Evolutionary conservation across 768 basidiomycete genomes (phyloP).

Genomic region (Rhizopogon roseolus): DNA sequence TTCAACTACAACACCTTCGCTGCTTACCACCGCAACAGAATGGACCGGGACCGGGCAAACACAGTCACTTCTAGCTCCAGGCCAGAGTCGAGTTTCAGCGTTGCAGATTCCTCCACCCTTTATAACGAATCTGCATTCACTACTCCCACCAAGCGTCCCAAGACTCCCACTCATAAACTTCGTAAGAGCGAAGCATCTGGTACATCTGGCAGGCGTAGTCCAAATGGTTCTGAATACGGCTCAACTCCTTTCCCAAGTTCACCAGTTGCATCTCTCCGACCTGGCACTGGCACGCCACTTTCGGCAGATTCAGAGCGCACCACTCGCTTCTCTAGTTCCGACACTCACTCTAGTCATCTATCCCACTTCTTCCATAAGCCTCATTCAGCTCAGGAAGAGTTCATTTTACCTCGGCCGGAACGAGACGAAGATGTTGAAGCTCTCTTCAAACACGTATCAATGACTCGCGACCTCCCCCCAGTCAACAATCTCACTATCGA

Average conservation of each 20-base stretch:
- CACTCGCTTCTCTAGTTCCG: conserved; percentile 59
- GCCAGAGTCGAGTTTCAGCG: conserved; percentile 50
- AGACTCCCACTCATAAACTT: conserved; percentile 30
- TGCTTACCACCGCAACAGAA: conserved; percentile 42
- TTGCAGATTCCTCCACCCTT: conserved; percentile 55
- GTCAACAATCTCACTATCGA: conserved; percentile 61
- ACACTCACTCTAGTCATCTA: conserved; percentile 38
- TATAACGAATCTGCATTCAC: conserved; percentile 47
- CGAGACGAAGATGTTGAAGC: conserved; percentile 73
- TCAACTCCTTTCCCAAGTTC: conserved; percentile 32
- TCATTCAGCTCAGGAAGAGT: conserved; percentile 46
- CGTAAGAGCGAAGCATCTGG: conserved; percentile 54
- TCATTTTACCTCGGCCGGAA: conserved; percentile 73
- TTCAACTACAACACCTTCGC: conserved; percentile 46
- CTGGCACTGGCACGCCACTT: conserved; percentile 44
- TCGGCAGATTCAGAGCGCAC: conserved; percentile 53
- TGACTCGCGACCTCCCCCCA: conserved; percentile 60
- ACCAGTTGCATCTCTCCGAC: conserved; percentile 34
- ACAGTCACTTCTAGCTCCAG: conserved; percentile 9
- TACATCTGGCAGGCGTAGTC: conserved; percentile 44
- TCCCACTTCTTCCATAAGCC: conserved; percentile 53
- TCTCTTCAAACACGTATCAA: conserved; percentile 74
- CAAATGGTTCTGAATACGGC: conserved; percentile 51
- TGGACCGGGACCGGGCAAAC: conserved; percentile 48
- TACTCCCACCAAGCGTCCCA: conserved; percentile 28